Percentiles rank a stretch among this genome's conserved stretches.
Conservation (phyloP, 164 flowering plant species). For the Platanus orientalis region DNA sequence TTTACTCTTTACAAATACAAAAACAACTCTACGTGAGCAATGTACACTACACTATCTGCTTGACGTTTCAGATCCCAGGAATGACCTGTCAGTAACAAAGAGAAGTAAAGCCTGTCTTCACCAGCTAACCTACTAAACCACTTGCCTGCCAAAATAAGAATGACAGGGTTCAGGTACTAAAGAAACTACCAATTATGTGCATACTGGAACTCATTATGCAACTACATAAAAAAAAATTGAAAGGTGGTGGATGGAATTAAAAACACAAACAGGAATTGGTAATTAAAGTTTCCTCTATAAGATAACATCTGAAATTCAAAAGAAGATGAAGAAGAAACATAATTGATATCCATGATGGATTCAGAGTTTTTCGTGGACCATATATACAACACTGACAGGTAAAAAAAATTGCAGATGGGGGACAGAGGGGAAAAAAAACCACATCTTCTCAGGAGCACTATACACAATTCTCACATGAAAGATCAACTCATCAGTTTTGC, state of each 20-base stretch:
- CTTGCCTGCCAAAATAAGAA: background rate
- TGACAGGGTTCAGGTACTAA: background rate
- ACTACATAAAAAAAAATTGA: background rate
- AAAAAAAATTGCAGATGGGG: background rate
- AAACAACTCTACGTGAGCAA: slow-evolving; percentile 5
- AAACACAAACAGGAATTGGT: background rate
- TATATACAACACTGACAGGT: background rate
- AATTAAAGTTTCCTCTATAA: background rate
- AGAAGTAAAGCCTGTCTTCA: background rate
- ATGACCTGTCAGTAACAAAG: slow-evolving; percentile 13
- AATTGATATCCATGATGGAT: too few species aligned
- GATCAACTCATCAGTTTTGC: background rate
- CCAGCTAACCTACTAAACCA: background rate
- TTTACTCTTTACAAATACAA: slow-evolving; percentile 7
- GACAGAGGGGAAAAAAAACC: background rate
- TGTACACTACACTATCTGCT: slow-evolving; percentile 8
- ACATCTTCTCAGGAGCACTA: background rate
- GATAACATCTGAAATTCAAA: background rate
- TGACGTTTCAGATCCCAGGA: background rate
- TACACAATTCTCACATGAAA: background rate
- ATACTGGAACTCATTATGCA: background rate
- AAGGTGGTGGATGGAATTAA: background rate
- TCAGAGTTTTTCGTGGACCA: too few species aligned
- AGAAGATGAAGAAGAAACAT: background rate
- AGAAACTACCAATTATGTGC: background rate